phyloP scores from a whole-genome alignment of 441 rosid genomes.

The Bocquillonia castaneifolia region DNA sequence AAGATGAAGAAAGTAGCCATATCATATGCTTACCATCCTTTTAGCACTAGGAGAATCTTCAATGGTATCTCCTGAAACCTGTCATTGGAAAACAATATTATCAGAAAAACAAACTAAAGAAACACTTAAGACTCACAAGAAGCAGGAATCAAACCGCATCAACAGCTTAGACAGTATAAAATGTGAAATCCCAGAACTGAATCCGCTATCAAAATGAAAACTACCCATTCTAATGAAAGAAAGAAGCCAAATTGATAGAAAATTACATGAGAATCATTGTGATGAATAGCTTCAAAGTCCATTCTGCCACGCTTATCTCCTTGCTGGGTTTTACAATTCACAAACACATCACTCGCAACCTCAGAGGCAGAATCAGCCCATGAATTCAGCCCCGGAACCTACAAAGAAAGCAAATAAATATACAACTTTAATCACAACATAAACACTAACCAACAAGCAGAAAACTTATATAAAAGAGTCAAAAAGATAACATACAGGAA shows the following conservation, averaged over 20 bases:
- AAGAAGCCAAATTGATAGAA: neutral
- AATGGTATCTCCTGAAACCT: conserved; percentile 38
- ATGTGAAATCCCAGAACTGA: neutral
- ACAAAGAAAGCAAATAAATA: neutral
- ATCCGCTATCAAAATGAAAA: neutral
- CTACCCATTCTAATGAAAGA: neutral
- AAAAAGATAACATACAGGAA: conserved; percentile 49
- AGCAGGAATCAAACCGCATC: neutral
- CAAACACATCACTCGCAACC: conserved; percentile 21
- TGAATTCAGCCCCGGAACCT: conserved; percentile 77
- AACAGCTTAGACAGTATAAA: neutral
- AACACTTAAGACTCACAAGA: neutral
- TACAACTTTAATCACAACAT: neutral
- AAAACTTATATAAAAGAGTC: neutral
- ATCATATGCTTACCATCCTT: conserved; percentile 70
- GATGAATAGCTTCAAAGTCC: conserved; percentile 50
- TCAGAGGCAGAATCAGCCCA: conserved; percentile 65
- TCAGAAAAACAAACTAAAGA: conserved; percentile 9
- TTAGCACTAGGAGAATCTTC: conserved; percentile 50
- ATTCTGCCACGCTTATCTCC: conserved; percentile 72
- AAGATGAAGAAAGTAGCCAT: neutral
- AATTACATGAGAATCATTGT: conserved; percentile 38
- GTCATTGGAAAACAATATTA: conserved; percentile 25
- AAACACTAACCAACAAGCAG: neutral
- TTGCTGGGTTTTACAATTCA: conserved; percentile 38